These are phyloP conservation scores for Globisporangium uncinulatum DNA, from an alignment of 352 stramenopile species.

Conservation along the genomic window DNA sequence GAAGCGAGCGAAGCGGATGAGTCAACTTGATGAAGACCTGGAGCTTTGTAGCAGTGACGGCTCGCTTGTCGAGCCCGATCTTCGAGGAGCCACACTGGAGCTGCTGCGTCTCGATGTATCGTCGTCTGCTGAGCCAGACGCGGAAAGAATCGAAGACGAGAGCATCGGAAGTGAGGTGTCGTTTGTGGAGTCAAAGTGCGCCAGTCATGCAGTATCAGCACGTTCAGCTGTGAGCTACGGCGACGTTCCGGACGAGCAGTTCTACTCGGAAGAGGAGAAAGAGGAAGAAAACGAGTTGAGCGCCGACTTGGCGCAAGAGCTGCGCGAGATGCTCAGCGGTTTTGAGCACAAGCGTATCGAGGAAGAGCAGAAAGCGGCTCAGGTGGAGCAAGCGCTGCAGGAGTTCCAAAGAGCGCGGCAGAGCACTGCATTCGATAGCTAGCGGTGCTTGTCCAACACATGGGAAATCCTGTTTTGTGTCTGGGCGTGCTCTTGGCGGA, in stretches of 20 bases:
- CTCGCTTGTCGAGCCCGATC: constrained; percentile 2
- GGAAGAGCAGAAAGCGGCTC: constrained; percentile 54
- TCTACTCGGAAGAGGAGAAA: constrained; percentile 13
- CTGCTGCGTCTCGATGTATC: constrained; percentile 6
- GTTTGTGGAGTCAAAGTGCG: background rate
- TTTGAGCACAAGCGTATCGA: constrained; percentile 54
- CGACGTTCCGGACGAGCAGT: constrained; percentile 5
- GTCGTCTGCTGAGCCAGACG: background rate
- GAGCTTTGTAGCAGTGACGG: background rate
- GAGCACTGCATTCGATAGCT: constrained; percentile 3
- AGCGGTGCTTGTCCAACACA: background rate
- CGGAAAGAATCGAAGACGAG: background rate
- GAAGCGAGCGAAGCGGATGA: constrained; percentile 16
- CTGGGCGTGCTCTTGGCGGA: background rate
- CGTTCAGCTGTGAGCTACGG: background rate
- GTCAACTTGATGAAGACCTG: background rate
- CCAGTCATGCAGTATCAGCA: background rate
- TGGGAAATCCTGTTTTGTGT: no score
- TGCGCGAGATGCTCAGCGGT: constrained; percentile 51
- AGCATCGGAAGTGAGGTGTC: constrained; percentile 6
- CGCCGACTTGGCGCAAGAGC: constrained; percentile 40
- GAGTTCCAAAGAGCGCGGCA: constrained; percentile 50
- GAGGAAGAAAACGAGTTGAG: constrained; percentile 36
- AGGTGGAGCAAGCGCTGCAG: constrained; percentile 39
- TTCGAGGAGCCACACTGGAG: background rate